A percentile compares a stretch with the other conserved stretches of the same genome.
These are phyloP conservation scores for Magnaporthiopsis incrustans DNA, from an alignment of 2,329 filamentous ascomycete genomes.

Conservation along the genomic window DNA sequence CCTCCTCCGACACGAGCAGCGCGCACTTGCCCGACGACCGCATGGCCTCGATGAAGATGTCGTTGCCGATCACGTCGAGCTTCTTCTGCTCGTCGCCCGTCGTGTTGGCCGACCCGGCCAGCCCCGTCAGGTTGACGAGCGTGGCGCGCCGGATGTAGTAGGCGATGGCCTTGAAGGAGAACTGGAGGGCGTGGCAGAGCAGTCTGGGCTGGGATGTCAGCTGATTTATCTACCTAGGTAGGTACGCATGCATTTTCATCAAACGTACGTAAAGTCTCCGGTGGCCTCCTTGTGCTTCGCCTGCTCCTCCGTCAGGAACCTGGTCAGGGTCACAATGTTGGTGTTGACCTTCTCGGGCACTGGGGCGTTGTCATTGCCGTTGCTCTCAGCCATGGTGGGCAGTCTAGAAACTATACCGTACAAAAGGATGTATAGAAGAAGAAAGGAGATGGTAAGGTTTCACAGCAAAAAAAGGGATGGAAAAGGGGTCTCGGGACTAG, in stretches of 20 bases:
- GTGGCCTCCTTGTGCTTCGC: constrained; percentile 87
- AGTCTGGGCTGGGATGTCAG: constrained; percentile 46
- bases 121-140: constrained; percentile 88
- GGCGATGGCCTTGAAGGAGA: constrained; percentile 98
- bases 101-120: constrained; percentile 88
- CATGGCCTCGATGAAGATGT: constrained; percentile 96
- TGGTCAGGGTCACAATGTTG: constrained; percentile 89
- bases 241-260: neutral
- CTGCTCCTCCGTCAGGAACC: constrained; percentile 95
- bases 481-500: neutral
- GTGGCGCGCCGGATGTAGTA: constrained; percentile 98
- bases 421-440: neutral
- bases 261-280: constrained; percentile 89
- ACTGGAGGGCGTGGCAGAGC: constrained; percentile 94
- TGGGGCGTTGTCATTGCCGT: constrained; percentile 34
- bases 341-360: constrained; percentile 81
- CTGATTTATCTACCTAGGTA: no score
- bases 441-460: neutral
- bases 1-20: constrained; percentile 93
- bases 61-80: constrained; percentile 97
- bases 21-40: constrained; percentile 83
- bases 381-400: constrained; percentile 19
- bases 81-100: constrained; percentile 99
- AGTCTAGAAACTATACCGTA: neutral
- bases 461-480: no score